Percentiles rank a stretch among this genome's conserved stretches.
These are phyloP conservation scores for Aureobasidium vineae DNA, from an alignment of 2,329 filamentous ascomycete genomes.

Conservation along the genomic window DNA sequence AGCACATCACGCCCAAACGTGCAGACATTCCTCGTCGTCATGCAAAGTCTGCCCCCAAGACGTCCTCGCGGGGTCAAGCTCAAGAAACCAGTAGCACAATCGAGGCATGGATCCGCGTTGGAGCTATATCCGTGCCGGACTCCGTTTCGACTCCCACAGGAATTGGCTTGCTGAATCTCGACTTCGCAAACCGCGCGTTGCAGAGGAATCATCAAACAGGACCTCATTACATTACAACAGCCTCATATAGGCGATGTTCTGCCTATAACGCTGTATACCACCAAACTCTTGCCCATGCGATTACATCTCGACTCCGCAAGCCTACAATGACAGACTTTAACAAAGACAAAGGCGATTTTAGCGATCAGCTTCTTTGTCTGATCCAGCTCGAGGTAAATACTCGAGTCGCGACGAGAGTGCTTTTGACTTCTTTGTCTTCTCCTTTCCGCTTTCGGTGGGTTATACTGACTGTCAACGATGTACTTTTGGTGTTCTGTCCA, in stretches of 20 bases:
- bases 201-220: too few species aligned
- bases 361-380: background rate
- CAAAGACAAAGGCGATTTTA: background rate
- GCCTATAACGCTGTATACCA: background rate
- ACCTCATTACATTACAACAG: background rate
- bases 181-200: background rate
- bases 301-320: background rate
- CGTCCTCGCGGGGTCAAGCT: background rate
- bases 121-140: background rate
- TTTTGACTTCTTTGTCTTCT: background rate
- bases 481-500: background rate
- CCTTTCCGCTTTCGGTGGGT: background rate
- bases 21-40: background rate
- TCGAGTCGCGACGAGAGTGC: too few species aligned
- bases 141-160: background rate
- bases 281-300: too few species aligned
- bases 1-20: background rate
- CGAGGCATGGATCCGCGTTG: too few species aligned
- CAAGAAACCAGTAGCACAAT: background rate
- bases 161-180: background rate
- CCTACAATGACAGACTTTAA: background rate
- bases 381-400: too few species aligned
- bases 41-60: too few species aligned
- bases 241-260: background rate
- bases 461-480: background rate